Conservation (phyloP, 768 basidiomycete genomes). For the Suillus tomentosus region DNA sequence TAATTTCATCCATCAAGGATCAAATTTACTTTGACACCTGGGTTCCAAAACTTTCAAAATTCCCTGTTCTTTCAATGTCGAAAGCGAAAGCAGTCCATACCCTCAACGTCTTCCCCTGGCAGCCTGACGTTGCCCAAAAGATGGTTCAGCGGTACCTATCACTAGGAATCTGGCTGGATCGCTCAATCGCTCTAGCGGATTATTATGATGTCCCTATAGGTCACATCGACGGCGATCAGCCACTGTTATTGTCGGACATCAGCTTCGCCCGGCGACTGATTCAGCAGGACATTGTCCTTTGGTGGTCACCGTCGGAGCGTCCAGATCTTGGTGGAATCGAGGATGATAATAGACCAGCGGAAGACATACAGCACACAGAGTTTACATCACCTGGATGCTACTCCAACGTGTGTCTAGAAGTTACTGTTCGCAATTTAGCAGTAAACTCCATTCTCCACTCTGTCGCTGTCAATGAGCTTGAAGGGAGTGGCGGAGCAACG, state of each 20-base stretch:
- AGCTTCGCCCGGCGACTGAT: constrained; percentile 86
- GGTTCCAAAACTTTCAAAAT: constrained; percentile 71
- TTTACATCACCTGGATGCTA: constrained; percentile 86
- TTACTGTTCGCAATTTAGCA: constrained; percentile 89
- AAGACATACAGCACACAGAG: constrained; percentile 83
- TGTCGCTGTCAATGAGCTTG: constrained; percentile 93
- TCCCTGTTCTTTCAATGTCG: constrained; percentile 89
- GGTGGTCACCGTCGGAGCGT: constrained; percentile 91
- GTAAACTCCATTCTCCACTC: constrained; percentile 95
- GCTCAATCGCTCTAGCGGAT: constrained; percentile 75
- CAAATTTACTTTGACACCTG: constrained; percentile 78
- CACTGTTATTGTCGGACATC: constrained; percentile 85
- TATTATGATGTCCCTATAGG: constrained; percentile 94
- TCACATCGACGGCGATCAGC: constrained; percentile 89
- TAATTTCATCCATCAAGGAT: constrained; percentile 86
- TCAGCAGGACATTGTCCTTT: constrained; percentile 88
- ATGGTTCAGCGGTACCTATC: constrained; percentile 84
- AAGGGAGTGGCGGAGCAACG: constrained; percentile 91
- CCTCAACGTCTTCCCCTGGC: constrained; percentile 88
- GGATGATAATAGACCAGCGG: constrained; percentile 73
- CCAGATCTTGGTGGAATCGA: constrained; percentile 96
- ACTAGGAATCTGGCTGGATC: constrained; percentile 78
- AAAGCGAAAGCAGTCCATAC: constrained; percentile 73
- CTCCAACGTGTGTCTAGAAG: constrained; percentile 88
- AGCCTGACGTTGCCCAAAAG: constrained; percentile 75